phyloP scores from a whole-genome alignment of 202 grass and related monocot species.

The Carex sylvatica region DNA sequence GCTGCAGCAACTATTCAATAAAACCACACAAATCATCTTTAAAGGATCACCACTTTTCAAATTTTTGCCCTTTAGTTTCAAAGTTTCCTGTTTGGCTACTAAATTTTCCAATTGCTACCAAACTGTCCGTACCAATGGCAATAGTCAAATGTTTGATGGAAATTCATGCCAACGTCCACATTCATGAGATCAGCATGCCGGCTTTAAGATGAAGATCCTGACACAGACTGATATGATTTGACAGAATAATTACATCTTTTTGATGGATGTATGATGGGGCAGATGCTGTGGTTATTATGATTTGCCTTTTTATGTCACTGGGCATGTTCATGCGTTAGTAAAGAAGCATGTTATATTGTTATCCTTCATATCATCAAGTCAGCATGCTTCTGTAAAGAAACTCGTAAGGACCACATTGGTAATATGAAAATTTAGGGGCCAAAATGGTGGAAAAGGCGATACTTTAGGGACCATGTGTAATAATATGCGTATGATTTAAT shows the following conservation, averaged over 20 bases:
- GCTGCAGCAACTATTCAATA: background rate
- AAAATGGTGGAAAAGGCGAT: background rate
- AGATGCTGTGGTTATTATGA: background rate
- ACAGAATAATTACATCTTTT: background rate
- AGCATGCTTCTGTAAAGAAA: background rate
- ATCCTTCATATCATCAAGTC: background rate
- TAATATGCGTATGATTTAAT: background rate
- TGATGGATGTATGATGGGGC: background rate
- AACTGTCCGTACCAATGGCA: background rate
- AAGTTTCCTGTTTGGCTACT: background rate
- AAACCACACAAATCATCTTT: background rate
- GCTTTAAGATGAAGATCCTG: background rate
- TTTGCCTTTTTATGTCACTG: background rate
- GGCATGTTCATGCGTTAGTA: background rate
- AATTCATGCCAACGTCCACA: background rate
- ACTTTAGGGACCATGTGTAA: background rate
- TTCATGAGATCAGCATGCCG: background rate
- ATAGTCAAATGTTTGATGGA: background rate
- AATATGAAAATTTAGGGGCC: constrained; percentile 5
- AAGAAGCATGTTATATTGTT: background rate
- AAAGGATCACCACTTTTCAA: background rate
- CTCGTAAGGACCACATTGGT: background rate
- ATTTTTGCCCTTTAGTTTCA: background rate
- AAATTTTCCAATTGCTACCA: background rate
- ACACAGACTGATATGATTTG: background rate